phyloP scores from a whole-genome alignment of 2,329 filamentous ascomycete species.

The Allantophomopsis cytisporea region DNA sequence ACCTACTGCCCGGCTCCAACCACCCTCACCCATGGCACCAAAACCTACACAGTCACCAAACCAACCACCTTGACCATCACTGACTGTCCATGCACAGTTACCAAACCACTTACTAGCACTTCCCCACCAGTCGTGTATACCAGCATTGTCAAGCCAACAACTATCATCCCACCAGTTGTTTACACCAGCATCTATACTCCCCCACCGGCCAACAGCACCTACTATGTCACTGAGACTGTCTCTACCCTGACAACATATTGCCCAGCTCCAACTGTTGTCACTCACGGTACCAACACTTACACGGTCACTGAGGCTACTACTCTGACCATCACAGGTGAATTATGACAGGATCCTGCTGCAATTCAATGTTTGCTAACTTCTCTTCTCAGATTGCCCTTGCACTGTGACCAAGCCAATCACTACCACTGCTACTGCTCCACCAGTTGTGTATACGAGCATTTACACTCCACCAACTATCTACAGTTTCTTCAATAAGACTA shows the following conservation, averaged over 20 bases:
- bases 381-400: conserved; percentile 22
- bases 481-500: not conserved
- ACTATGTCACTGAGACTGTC: not conserved
- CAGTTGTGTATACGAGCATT: not conserved
- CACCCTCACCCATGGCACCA: conserved; percentile 44
- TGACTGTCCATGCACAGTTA: conserved; percentile 1
- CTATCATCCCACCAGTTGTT: too few relatives aligned
- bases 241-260: not conserved
- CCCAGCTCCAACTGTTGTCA: conserved; percentile 41
- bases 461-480: not conserved
- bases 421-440: not conserved
- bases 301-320: conserved; percentile 44
- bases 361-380: not conserved
- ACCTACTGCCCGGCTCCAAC: conserved; percentile 30
- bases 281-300: conserved; percentile 53
- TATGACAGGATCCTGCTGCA: not conserved
- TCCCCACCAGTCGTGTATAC: not conserved
- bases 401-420: conserved; percentile 9
- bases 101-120: not conserved
- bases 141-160: not conserved
- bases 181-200: too few relatives aligned
- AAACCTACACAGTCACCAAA: conserved; percentile 34
- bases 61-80: not conserved
- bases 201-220: not conserved
- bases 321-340: conserved; percentile 23